These are phyloP conservation scores for Gonium pectorale DNA, from an alignment of 139 green algal species.

Conservation along the genomic window DNA sequence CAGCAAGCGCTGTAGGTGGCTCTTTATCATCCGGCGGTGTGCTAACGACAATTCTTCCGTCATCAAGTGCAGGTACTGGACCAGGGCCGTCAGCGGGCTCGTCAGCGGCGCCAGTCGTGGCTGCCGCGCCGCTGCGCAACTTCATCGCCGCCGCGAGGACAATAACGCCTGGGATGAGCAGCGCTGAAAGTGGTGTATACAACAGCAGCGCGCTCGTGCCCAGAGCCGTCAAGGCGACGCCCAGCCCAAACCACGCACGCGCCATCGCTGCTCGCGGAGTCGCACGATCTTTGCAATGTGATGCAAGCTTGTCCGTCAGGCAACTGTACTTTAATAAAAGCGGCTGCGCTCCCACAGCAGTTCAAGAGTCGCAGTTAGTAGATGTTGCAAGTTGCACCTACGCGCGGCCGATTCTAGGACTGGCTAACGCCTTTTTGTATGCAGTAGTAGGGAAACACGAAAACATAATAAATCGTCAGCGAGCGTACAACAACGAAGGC, in stretches of 20 bases:
- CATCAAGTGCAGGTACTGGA: neutral
- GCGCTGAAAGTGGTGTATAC: neutral
- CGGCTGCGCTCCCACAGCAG: neutral
- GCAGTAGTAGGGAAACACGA: neutral
- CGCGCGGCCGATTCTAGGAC: neutral
- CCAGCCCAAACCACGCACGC: neutral
- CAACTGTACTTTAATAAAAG: neutral
- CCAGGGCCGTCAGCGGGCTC: neutral
- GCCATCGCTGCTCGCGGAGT: neutral
- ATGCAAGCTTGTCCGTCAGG: neutral
- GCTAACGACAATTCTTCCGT: neutral
- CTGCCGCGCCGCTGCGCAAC: neutral
- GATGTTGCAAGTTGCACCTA: neutral
- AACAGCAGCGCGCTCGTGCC: conserved; percentile 1
- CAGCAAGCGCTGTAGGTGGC: neutral
- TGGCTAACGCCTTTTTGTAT: neutral
- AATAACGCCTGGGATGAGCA: neutral
- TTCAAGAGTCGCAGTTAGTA: neutral
- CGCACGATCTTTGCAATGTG: neutral
- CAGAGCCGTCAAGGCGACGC: neutral
- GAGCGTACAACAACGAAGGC: too few relatives aligned
- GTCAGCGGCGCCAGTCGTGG: neutral
- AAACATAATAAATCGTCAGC: too few relatives aligned
- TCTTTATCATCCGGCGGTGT: neutral
- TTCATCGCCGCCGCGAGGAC: neutral